These are phyloP conservation scores for Ogataea ramenticola DNA, from an alignment of 805 yeast genomes.

Conservation along the genomic window DNA sequence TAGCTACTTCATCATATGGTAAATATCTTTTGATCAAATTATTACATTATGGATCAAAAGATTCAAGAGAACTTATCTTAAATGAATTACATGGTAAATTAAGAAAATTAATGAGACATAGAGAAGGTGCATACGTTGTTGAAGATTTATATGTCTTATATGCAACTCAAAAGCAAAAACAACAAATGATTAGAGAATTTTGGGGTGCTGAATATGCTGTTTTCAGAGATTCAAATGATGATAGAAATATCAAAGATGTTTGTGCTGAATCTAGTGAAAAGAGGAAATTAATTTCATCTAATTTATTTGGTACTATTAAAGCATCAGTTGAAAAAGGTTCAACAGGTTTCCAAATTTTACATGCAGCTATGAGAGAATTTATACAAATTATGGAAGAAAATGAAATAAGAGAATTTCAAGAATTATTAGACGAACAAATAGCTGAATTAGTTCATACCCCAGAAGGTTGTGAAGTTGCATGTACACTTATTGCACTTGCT, in stretches of 20 bases:
- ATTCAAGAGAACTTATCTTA: conserved; percentile 65
- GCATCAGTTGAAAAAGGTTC: conserved; percentile 95
- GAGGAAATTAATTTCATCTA: conserved; percentile 64
- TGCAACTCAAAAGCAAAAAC: conserved; percentile 75
- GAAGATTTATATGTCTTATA: conserved; percentile 87
- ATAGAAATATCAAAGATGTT: conserved; percentile 57
- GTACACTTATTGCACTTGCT: conserved; percentile 69
- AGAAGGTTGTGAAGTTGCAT: conserved; percentile 91
- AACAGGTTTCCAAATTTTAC: conserved; percentile 91
- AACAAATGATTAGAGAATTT: conserved; percentile 90
- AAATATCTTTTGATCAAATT: conserved; percentile 84
- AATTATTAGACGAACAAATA: conserved; percentile 75
- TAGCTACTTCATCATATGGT: conserved; percentile 92
- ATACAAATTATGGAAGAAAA: conserved; percentile 60
- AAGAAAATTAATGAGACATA: conserved; percentile 89
- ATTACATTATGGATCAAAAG: conserved; percentile 85
- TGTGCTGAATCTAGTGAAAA: conserved; percentile 67
- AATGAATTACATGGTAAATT: conserved; percentile 86
- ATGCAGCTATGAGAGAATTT: conserved; percentile 92
- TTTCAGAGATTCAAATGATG: conserved; percentile 68
- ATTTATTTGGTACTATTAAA: conserved; percentile 73
- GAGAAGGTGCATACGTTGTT: conserved; percentile 96
- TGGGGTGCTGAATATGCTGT: conserved; percentile 96
- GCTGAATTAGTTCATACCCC: conserved; percentile 94
- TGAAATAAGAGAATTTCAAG: conserved; percentile 76